phyloP scores from a whole-genome alignment of 257 asterid genomes.

The Solanum bulbocastanum region DNA sequence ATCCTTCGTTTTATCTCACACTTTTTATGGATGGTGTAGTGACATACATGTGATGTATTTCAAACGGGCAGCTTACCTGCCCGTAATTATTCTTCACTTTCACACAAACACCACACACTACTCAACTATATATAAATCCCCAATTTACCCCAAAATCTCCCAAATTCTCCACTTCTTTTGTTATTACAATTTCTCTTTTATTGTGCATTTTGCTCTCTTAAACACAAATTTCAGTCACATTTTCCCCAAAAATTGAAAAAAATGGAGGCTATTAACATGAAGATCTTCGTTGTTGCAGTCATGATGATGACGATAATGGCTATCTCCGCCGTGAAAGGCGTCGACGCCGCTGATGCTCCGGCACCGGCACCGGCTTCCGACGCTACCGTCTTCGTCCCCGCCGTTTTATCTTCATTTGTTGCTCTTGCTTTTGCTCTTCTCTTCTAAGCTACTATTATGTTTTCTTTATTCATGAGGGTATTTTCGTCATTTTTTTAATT shows the following conservation, averaged over 20 bases:
- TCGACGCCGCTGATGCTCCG: conserved; percentile 40
- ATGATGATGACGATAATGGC: conserved; percentile 27
- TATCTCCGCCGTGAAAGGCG: conserved; percentile 31
- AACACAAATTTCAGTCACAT: background rate
- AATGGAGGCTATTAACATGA: conserved; percentile 39
- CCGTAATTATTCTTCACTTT: background rate
- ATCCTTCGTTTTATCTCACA: background rate
- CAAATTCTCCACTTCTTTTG: background rate
- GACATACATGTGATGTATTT: background rate
- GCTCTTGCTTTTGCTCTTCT: conserved; percentile 37
- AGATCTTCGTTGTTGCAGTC: conserved; percentile 28
- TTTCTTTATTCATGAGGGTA: background rate
- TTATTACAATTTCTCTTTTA: background rate
- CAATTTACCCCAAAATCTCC: background rate
- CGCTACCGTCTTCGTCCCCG: conserved; percentile 34
- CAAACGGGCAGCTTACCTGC: background rate
- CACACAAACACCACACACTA: background rate
- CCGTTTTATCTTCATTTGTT: conserved; percentile 28
- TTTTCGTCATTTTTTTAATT: background rate
- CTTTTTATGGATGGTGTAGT: background rate
- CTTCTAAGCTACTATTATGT: conserved; percentile 8
- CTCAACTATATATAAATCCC: background rate
- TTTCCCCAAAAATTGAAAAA: background rate
- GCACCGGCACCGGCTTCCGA: conserved; percentile 49
- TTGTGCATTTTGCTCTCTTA: background rate